Conservation (phyloP, 2,329 filamentous ascomycete genomes). For the Ilyonectria destructans region DNA sequence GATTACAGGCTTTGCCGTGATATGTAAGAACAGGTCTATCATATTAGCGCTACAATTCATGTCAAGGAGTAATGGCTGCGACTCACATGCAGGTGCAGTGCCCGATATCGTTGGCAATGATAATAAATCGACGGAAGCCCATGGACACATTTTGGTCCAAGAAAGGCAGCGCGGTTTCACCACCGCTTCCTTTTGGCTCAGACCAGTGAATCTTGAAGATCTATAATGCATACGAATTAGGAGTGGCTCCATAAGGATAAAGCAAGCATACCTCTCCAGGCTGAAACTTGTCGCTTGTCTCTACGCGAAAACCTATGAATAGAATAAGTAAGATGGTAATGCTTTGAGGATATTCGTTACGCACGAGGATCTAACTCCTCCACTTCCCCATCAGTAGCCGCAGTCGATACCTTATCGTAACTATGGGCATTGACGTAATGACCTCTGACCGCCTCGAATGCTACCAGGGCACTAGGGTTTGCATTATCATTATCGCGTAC, state of each 20-base stretch:
- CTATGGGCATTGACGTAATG: slow-evolving; percentile 31
- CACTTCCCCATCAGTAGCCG: slow-evolving; percentile 38
- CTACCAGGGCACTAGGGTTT: slow-evolving; percentile 36
- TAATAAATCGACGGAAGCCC: slow-evolving; percentile 70
- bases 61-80: background rate
- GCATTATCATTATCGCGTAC: slow-evolving; percentile 36
- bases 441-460: slow-evolving; percentile 35
- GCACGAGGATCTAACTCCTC: slow-evolving; percentile 58
- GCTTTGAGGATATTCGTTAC: slow-evolving; percentile 14
- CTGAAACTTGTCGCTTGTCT: slow-evolving; percentile 57
- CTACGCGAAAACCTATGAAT: slow-evolving; percentile 58
- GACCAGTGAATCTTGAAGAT: slow-evolving; percentile 72
- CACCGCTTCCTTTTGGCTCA: slow-evolving; percentile 63
- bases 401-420: slow-evolving; percentile 34
- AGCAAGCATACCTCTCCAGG: slow-evolving; percentile 56
- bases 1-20: slow-evolving; percentile 66
- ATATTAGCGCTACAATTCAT: slow-evolving; percentile 28
- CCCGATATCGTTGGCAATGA: slow-evolving; percentile 67
- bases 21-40: slow-evolving; percentile 71
- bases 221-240: slow-evolving; percentile 49
- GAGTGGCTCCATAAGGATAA: background rate
- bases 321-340: slow-evolving; percentile 27
- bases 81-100: slow-evolving; percentile 72
- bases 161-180: slow-evolving; percentile 48
- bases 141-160: slow-evolving; percentile 58